Evolutionary conservation across 176 grass and related monocot species (phyloP).

Genomic region (Oryza officinalis): DNA sequence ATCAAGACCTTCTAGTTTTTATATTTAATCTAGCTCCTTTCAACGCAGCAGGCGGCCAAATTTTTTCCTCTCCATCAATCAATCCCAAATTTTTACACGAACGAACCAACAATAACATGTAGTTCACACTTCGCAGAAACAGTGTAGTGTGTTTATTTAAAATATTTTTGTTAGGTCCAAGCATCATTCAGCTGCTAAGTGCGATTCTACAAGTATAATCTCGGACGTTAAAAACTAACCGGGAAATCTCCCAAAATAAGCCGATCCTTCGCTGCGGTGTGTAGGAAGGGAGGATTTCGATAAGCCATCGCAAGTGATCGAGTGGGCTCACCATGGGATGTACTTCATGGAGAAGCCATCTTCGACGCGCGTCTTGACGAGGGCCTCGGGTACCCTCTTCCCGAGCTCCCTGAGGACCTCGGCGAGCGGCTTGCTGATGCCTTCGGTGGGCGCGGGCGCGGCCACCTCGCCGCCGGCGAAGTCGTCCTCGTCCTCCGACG

Average conservation of each 20-base stretch:
- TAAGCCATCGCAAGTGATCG: neutral
- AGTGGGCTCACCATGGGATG: slow-evolving; percentile 68
- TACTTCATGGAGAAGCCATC: slow-evolving; percentile 68
- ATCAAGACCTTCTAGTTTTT: neutral
- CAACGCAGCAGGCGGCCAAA: neutral
- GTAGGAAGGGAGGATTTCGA: neutral
- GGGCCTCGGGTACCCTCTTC: slow-evolving; percentile 79
- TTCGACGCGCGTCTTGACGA: slow-evolving; percentile 67
- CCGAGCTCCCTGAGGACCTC: slow-evolving; percentile 74
- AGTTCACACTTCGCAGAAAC: neutral
- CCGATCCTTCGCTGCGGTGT: neutral
- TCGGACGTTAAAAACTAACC: neutral
- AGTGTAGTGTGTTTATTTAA: neutral
- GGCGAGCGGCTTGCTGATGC: slow-evolving; percentile 78
- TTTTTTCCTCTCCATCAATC: neutral
- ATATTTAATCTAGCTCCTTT: neutral
- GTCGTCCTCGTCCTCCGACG: slow-evolving; percentile 40
- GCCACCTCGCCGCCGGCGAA: slow-evolving; percentile 44
- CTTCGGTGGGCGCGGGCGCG: slow-evolving; percentile 53
- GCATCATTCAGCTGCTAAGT: neutral
- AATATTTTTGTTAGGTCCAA: neutral
- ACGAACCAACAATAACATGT: slow-evolving; percentile 3
- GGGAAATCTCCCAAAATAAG: neutral
- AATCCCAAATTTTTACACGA: neutral
- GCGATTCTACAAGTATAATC: neutral